Base-by-base conservation (phyloP, 169 alveolate species). In the Condylostoma magnum region DNA sequence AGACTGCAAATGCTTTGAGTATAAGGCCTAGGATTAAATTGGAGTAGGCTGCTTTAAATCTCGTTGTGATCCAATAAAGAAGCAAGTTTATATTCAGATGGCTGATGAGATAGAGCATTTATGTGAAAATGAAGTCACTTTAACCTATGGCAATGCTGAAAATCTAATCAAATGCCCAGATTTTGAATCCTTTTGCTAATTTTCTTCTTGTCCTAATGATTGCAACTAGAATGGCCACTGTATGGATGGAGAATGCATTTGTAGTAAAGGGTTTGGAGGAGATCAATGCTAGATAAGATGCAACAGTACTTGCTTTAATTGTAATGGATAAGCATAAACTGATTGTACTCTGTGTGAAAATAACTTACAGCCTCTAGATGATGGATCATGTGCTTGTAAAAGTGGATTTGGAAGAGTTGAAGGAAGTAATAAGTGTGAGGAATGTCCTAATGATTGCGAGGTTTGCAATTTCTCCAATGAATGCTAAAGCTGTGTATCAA, bases 261-360 rank as follows among this genome's bases (percentile, higher is more conserved):
- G 73, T 20, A 22, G 33, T 20, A 1, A 38, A 5, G 73, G 73
- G 6, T 63, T n/a, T 4, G 73, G 73, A 41, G 73, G 73, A 0
- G 27, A 8, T 44, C 58, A 63, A 10, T 63, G 73, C 55, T 47
- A 47, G 25, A 47, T 47, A 47, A 30, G 25, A 47, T 47, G 55
- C 55, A 47, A 47, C 8, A 30, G 25, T 47, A 30, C 34, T 1
- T 47, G 55, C 22, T 47, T 22, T 47, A 6, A 1, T 0, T 47
- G 55, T 5, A 10, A 4, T 6, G 20, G 51, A 5, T 12, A 6
- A 6, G 57, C 55, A 47, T 47, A 22, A 10, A 6, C 55, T 3
- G 8, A 0, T 47, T 47, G 55, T 30, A 47, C 20, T 22, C 25
- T 22, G 20, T 47, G 55, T 47, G 55, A 47, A 2, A n/a, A n/a